A percentile compares a stretch with the other conserved stretches of the same genome.
These are phyloP conservation scores for Groenewaldozyma sp. DNA, from an alignment of 1,139 yeast genomes.

Conservation along the genomic window DNA sequence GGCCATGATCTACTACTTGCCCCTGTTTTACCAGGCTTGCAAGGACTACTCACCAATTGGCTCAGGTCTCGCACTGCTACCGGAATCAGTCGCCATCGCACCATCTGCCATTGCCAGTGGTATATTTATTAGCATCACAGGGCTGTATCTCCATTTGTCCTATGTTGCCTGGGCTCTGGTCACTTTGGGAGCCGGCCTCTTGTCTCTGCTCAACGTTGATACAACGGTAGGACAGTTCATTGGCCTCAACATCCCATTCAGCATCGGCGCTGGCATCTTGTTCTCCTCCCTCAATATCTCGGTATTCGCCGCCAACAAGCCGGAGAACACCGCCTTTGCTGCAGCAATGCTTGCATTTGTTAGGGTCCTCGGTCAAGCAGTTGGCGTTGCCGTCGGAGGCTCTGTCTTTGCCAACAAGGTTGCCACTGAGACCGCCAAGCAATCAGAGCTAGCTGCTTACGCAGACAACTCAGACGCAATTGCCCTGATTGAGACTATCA, in stretches of 20 bases:
- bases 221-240: slow-evolving; percentile 37
- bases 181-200: slow-evolving; percentile 44
- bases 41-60: slow-evolving; percentile 38
- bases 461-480: slow-evolving; percentile 14
- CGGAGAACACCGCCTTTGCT: slow-evolving; percentile 43
- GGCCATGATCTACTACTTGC: slow-evolving; percentile 34
- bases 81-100: slow-evolving; percentile 45
- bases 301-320: slow-evolving; percentile 42
- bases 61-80: slow-evolving; percentile 49
- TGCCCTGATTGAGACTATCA: slow-evolving; percentile 16
- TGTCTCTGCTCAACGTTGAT: slow-evolving; percentile 35
- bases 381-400: slow-evolving; percentile 42
- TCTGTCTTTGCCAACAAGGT: slow-evolving; percentile 34
- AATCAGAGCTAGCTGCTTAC: slow-evolving; percentile 11
- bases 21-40: slow-evolving; percentile 49
- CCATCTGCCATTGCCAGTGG: slow-evolving; percentile 41
- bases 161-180: slow-evolving; percentile 20
- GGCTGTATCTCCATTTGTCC: slow-evolving; percentile 20
- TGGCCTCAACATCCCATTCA: slow-evolving; percentile 46
- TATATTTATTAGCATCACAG: slow-evolving; percentile 35
- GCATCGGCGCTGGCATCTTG: slow-evolving; percentile 45
- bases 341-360: slow-evolving; percentile 44
- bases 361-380: slow-evolving; percentile 42
- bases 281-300: slow-evolving; percentile 37
- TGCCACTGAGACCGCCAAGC: slow-evolving; percentile 8